Percentiles rank a stretch among this genome's conserved stretches.
phyloP scores from a whole-genome alignment of 2,329 filamentous ascomycete genomes.

The Setomelanomma holmii region DNA sequence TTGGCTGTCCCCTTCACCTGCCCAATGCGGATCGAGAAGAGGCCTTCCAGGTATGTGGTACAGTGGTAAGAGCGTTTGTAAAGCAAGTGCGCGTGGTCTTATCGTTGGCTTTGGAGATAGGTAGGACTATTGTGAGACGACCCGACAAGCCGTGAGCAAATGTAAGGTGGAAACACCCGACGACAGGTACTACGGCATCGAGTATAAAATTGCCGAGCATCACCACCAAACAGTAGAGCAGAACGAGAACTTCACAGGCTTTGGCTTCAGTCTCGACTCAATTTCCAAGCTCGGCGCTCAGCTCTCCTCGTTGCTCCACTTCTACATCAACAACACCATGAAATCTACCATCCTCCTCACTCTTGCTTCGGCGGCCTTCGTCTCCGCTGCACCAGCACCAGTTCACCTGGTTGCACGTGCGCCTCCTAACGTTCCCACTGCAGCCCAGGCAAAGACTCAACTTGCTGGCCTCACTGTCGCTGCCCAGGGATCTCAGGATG shows the following conservation, averaged over 20 bases:
- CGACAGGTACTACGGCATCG: neutral
- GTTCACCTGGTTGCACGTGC: conserved; percentile 41
- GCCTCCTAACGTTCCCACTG: conserved; percentile 69
- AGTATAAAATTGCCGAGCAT: conserved; percentile 27
- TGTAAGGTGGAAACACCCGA: neutral
- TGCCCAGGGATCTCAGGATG: conserved; percentile 60
- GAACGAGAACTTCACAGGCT: conserved; percentile 3
- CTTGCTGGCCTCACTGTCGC: conserved; percentile 67
- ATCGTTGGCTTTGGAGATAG: conserved; percentile 33
- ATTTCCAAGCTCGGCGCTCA: neutral
- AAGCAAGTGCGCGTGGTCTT: conserved; percentile 30
- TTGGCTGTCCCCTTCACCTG: conserved; percentile 34
- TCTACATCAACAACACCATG: conserved; percentile 24
- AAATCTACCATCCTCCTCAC: conserved; percentile 36
- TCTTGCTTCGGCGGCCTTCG: conserved; percentile 30
- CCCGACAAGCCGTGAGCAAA: neutral
- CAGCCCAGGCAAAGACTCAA: conserved; percentile 62
- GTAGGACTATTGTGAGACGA: neutral
- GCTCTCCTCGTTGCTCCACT: neutral
- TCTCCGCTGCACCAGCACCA: conserved; percentile 40
- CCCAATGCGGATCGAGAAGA: conserved; percentile 29
- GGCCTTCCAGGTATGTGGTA: conserved; percentile 19
- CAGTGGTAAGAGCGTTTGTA: conserved; percentile 14
- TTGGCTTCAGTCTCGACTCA: conserved; percentile 2
- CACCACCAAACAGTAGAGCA: conserved; percentile 5